These are phyloP conservation scores for Silene latifolia DNA, from an alignment of 148 eudicot species.

Conservation along the genomic window DNA sequence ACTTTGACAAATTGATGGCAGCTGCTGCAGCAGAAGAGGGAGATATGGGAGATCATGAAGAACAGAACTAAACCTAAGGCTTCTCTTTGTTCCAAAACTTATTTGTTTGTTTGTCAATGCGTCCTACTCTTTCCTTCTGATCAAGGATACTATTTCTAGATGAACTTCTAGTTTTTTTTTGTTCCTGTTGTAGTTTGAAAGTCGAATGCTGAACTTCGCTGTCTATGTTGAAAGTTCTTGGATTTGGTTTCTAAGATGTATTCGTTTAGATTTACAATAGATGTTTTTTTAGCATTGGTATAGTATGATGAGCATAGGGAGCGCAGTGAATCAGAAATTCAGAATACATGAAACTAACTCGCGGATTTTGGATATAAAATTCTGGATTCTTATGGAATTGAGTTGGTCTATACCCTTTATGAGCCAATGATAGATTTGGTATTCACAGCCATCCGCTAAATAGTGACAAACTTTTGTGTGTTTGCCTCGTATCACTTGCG, in stretches of 20 bases:
- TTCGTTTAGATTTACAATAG: background rate
- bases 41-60: slow-evolving; percentile 22
- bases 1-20: slow-evolving; percentile 68
- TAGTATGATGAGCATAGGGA: no score
- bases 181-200: background rate
- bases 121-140: slow-evolving; percentile 4
- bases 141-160: background rate
- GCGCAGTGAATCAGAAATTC: no score
- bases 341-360: no score
- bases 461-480: no score
- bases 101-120: background rate
- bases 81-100: slow-evolving; percentile 1
- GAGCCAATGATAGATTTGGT: background rate
- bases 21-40: slow-evolving; percentile 40
- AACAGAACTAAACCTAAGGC: slow-evolving; percentile 16
- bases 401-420: no score
- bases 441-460: no score
- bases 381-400: no score
- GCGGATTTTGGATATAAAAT: no score
- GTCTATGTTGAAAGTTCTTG: background rate
- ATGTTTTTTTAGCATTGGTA: background rate
- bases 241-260: background rate
- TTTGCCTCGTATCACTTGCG: no score
- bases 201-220: background rate
- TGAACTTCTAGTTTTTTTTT: background rate